phyloP scores from a whole-genome alignment of 2,329 filamentous ascomycete genomes.

The Purpureocillium lavendulum region DNA sequence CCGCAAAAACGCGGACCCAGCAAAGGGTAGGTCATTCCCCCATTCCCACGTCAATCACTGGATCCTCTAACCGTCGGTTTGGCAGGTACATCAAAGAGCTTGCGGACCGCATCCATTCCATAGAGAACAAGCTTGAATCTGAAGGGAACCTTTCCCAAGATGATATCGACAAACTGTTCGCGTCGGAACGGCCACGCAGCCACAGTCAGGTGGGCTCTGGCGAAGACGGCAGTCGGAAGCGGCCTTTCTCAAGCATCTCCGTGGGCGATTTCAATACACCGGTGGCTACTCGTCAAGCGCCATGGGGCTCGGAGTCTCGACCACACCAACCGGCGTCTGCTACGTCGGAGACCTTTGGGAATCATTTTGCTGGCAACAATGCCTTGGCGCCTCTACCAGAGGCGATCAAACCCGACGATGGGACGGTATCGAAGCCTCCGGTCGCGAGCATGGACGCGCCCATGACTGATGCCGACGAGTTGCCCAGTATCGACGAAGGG shows the following conservation, averaged over 20 bases:
- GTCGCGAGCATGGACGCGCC: constrained; percentile 24
- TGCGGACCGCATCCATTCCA: constrained; percentile 71
- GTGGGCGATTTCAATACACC: constrained; percentile 31
- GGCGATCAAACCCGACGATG: constrained; percentile 25
- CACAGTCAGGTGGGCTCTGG: constrained; percentile 15
- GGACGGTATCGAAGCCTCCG: constrained; percentile 25
- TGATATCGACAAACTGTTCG: constrained; percentile 35
- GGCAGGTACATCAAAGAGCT: constrained; percentile 85
- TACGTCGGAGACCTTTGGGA: constrained; percentile 20
- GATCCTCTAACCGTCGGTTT: background rate
- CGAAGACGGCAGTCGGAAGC: constrained; percentile 29
- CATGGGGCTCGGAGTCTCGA: constrained; percentile 40
- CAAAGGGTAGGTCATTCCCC: constrained; percentile 62
- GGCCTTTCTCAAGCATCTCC: constrained; percentile 41
- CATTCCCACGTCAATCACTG: background rate
- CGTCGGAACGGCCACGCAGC: constrained; percentile 21
- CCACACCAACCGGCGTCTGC: constrained; percentile 32
- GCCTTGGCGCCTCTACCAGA: constrained; percentile 38
- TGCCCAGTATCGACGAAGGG: constrained; percentile 32
- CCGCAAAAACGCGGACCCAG: constrained; percentile 84
- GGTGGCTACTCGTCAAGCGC: constrained; percentile 30
- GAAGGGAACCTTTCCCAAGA: constrained; percentile 35
- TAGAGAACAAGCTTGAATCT: constrained; percentile 67
- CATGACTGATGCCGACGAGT: constrained; percentile 22
- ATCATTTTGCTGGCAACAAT: constrained; percentile 28